A percentile compares a stretch with the other conserved stretches of the same genome.
Conservation (phyloP, 257 asterid genomes). For the Nicotiana obtusifolia region DNA sequence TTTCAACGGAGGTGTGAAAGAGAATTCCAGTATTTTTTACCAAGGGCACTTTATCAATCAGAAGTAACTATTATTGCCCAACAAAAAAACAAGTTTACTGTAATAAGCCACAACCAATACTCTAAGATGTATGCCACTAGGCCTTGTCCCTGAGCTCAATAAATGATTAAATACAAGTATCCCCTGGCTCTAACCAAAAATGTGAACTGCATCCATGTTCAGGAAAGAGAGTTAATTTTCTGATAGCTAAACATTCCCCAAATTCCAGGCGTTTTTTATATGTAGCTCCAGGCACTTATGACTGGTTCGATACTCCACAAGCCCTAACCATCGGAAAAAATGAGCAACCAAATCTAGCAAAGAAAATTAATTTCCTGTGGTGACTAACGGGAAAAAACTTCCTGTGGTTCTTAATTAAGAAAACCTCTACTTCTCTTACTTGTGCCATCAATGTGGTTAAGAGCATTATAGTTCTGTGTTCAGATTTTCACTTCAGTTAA, state of each 20-base stretch:
- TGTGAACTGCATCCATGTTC: background rate
- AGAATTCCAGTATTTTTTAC: background rate
- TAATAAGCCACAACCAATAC: background rate
- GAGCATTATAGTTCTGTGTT: background rate
- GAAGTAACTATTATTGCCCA: background rate
- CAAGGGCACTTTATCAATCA: background rate
- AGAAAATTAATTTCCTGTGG: background rate
- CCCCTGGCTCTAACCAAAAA: background rate
- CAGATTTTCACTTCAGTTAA: background rate
- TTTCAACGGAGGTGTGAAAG: background rate
- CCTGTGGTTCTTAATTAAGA: background rate
- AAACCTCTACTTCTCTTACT: background rate
- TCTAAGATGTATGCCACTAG: background rate
- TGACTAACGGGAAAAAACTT: background rate
- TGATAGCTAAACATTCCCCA: background rate
- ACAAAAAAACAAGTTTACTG: background rate
- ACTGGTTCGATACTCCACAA: background rate
- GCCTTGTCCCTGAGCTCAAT: background rate
- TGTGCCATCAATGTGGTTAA: background rate
- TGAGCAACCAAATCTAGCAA: background rate
- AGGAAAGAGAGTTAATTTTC: background rate
- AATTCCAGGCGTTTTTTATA: background rate
- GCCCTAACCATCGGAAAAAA: background rate
- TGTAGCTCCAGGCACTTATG: background rate
- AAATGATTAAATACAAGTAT: background rate